phyloP scores from a whole-genome alignment of 2,329 filamentous ascomycete species.

The Pseudogymnoascus sp. region DNA sequence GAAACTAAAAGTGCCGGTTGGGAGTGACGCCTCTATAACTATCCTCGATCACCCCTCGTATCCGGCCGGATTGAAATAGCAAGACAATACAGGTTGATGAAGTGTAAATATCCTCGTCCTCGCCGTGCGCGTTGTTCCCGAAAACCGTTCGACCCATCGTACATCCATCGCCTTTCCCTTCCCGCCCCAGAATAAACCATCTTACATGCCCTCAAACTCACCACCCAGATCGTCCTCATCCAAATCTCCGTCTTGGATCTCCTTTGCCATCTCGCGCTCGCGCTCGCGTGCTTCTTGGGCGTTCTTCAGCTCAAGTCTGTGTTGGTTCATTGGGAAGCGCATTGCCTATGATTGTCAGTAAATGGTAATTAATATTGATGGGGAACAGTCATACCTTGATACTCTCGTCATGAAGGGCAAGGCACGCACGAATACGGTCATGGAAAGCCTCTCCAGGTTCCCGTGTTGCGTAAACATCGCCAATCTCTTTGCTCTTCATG shows the following conservation, averaged over 20 bases:
- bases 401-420: constrained; percentile 91
- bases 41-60: constrained; percentile 1
- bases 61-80: constrained; percentile 6
- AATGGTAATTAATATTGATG: constrained; percentile 6
- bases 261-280: constrained; percentile 94
- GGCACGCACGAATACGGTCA: constrained; percentile 85
- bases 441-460: constrained; percentile 97
- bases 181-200: constrained; percentile 12
- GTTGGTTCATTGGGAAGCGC: constrained; percentile 99
- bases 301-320: constrained; percentile 93
- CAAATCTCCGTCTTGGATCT: constrained; percentile 95
- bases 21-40: constrained; percentile 7
- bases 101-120: constrained; percentile 8
- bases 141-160: constrained; percentile 9
- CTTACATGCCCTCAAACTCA: constrained; percentile 91
- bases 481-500: constrained; percentile 97
- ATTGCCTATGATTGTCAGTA: constrained; percentile 58
- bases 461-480: constrained; percentile 90
- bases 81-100: constrained; percentile 9
- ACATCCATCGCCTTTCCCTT: constrained; percentile 7
- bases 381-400: constrained; percentile 64
- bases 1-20: constrained; percentile 5
- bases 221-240: constrained; percentile 94
- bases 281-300: constrained; percentile 96
- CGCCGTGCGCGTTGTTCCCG: neutral